Conservation (phyloP, 257 asterid species). For the Plantago major region DNA sequence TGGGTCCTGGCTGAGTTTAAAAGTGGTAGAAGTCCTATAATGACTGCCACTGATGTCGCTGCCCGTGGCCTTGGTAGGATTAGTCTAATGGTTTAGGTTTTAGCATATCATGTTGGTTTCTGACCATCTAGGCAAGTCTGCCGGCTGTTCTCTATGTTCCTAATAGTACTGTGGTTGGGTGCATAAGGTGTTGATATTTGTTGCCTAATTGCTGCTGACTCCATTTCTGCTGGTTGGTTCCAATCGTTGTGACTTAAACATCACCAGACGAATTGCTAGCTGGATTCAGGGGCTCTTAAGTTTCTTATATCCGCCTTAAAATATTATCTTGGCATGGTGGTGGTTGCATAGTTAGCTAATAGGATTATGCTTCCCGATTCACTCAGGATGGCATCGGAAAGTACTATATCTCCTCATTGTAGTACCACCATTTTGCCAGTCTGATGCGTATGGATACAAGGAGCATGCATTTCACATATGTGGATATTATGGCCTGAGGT, state of each 20-base stretch:
- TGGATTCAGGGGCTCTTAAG: constrained; percentile 19
- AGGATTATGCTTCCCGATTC: constrained; percentile 14
- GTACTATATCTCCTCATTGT: constrained; percentile 17
- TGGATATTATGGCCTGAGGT: constrained; percentile 2
- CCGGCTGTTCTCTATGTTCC: constrained; percentile 89
- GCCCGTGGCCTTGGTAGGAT: constrained; percentile 99
- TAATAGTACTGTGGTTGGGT: constrained; percentile 76
- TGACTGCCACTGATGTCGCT: constrained; percentile 98
- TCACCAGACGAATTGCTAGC: constrained; percentile 14
- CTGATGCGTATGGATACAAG: constrained; percentile 17
- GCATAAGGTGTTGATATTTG: constrained; percentile 31
- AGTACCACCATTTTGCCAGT: constrained; percentile 17
- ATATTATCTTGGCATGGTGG: constrained; percentile 13
- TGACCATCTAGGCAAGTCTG: constrained; percentile 45
- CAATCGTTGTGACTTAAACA: constrained; percentile 13
- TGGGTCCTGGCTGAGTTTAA: constrained; percentile 88
- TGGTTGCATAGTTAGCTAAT: constrained; percentile 14
- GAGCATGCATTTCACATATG: constrained; percentile 14
- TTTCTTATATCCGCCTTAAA: constrained; percentile 9
- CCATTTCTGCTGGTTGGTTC: background rate
- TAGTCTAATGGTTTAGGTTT: constrained; percentile 57
- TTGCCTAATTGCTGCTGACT: constrained; percentile 17
- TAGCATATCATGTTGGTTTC: constrained; percentile 38
- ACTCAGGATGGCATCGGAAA: constrained; percentile 4
- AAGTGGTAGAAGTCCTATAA: constrained; percentile 80